phyloP scores from a whole-genome alignment of 345 rosid species.

The Psidium friedrichsthalianum region DNA sequence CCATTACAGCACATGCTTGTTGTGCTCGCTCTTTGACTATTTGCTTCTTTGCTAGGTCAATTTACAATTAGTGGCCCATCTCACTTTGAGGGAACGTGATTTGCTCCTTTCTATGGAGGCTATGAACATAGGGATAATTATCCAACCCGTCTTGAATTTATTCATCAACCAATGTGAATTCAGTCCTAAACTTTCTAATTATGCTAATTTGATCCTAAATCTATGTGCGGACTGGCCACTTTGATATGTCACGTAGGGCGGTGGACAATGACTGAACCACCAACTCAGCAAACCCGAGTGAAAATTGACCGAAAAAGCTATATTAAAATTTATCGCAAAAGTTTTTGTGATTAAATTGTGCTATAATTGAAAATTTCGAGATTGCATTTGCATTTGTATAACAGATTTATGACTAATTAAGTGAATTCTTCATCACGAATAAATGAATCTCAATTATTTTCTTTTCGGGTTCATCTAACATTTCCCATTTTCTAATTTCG shows the following conservation, averaged over 20 bases:
- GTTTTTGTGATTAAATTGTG: too few species aligned
- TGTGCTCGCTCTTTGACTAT: not conserved
- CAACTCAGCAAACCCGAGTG: fast-evolving
- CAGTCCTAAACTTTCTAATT: too few species aligned
- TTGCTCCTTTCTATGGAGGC: not conserved
- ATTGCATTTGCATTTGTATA: not conserved
- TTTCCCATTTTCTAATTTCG: not conserved
- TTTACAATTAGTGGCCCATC: not conserved
- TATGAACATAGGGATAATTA: not conserved
- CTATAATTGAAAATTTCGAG: not conserved
- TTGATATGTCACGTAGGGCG: too few species aligned
- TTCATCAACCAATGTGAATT: too few species aligned
- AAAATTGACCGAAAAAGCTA: not conserved
- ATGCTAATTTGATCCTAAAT: too few species aligned
- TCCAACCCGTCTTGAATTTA: not conserved
- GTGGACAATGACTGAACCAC: fast-evolving
- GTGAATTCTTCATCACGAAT: not conserved
- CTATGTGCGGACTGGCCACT: too few species aligned
- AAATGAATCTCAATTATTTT: not conserved
- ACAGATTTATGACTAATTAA: fast-evolving
- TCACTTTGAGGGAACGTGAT: not conserved
- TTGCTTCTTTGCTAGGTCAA: not conserved
- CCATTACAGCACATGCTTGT: not conserved
- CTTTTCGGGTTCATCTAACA: not conserved
- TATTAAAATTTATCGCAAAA: too few species aligned